Base-by-base conservation (phyloP, 2,329 filamentous ascomycete genomes). In the Mycocentrospora acerina region DNA sequence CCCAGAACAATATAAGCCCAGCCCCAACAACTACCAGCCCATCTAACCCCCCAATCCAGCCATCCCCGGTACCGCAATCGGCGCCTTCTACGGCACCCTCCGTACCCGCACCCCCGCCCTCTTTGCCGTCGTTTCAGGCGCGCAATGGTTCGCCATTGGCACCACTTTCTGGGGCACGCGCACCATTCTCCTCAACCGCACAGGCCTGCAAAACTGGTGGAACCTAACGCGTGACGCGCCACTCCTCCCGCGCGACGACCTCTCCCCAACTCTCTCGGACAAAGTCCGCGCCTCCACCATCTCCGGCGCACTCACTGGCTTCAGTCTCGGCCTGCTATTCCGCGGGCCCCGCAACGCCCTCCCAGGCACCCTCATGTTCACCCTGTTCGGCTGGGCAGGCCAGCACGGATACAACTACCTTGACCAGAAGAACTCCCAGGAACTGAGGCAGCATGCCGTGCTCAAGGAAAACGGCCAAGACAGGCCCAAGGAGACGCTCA, bases 101-200 rank as follows among this genome's bases (percentile, higher is more conserved):
- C 78, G 82, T 41, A 84, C 85, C 13, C 80, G 78, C 11, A 83
- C 87, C 4, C 76, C 79, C 4, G 63, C 81, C 2, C 68, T 91
- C 6, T 91, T 89, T 68, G 84, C 88, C 0, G 53, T 85, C 10
- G 77, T 83, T 25, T 83, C 85, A 15, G 86, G 88, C 13, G 73
- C 88, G 27, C 89, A 95, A 69, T 95, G 88, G 80, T 88, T 88
- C 66, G 77, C 80, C 28, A 76, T 94, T 26, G 88, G 88, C 24
- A 81, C 79, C 31, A 86, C 81, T 12, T 96, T 84, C 62, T 91
- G 83, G 76, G 83, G 85, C 83, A 73, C 57, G 17, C 66, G 72
- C 9, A 56, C 60, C n/a, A 49, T 61, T 9, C 52, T 75, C 15
- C 62, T 76, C 16, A 55, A 64, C 32, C 48, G 46, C 5, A 43